Conservation (phyloP, 805 yeast species). For the Torulaspora franciscae region DNA sequence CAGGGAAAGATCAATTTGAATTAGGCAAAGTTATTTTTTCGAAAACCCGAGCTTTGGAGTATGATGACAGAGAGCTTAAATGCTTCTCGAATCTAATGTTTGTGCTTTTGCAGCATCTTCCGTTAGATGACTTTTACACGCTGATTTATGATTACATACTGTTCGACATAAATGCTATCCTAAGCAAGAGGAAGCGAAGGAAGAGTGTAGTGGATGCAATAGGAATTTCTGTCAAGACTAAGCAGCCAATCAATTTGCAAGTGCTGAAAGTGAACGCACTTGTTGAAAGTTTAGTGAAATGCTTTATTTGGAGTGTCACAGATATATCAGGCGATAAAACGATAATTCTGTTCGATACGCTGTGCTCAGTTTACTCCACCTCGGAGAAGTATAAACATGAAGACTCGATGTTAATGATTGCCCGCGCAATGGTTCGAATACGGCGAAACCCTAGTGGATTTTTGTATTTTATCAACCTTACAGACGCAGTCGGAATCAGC, state of each 20-base stretch:
- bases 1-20: too few species aligned
- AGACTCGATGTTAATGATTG: constrained; percentile 42
- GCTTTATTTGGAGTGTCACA: constrained; percentile 26
- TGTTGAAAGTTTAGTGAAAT: constrained; percentile 25
- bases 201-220: constrained; percentile 15
- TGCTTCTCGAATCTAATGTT: constrained; percentile 6
- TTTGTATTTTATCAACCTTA: constrained; percentile 48
- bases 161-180: constrained; percentile 7
- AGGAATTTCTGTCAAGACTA: constrained; percentile 9
- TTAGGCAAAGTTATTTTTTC: too few species aligned
- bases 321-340: constrained; percentile 29
- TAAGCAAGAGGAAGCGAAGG: constrained; percentile 9
- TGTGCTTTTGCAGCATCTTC: constrained; percentile 38
- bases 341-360: constrained; percentile 22
- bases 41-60: not conserved
- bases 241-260: not conserved
- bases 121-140: constrained; percentile 50
- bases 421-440: constrained; percentile 51
- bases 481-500: constrained; percentile 63
- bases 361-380: constrained; percentile 34
- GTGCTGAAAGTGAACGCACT: constrained; percentile 15
- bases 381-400: constrained; percentile 37
- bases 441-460: constrained; percentile 44
- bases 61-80: not conserved
- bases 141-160: constrained; percentile 40